Base-by-base conservation (phyloP, 1,284 basidiomycete species). In the Moesziomyces sp. region DNA sequence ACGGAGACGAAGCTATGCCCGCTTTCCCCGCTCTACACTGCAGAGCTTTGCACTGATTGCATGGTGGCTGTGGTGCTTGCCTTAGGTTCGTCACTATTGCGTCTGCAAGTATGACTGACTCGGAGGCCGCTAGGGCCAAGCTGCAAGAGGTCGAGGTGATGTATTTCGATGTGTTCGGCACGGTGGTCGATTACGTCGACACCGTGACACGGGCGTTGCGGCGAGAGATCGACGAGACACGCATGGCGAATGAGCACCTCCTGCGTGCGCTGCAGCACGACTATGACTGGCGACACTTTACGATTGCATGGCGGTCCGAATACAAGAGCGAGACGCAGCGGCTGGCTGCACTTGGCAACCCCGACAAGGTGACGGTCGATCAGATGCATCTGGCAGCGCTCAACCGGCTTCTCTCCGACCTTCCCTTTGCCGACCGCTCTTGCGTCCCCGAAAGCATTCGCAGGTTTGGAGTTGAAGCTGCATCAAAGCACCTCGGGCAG, bases 131-230 rank as follows among this genome's bases (percentile, higher is more conserved):
- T 40, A 21, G 7, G 8, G 26, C 34, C n/a, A 52, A 34, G 30
- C 19, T 69, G 19, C 40, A 26, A 16, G 21, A 42, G 18, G 68
- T 71, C 19, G 19, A 58, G 18, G 58, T 54, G 46, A 46, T 70
- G 23, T 70, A 48, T 53, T 64, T 64, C 51, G 61, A 71, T 48
- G 61, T 71, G 52, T 71, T 71, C 44, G 68, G 61, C 42, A 71
- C 68, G 16, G 68, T 71, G 26, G 68, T 71, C 18, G 68, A 71
- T 54, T 71, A 65, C 34, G 51, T 63, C 9, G 60, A 57, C 2
- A 63, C 66, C 5, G 53, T 69, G 21, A 69, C 66, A 24, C 44
- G 52, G 28, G 66, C 66, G 9, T 34, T 69, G 13, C 59, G 43
- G 23, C 47, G 35, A 7, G 60, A 63, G 42, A 59, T 63, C 11